These are phyloP conservation scores for Plantago lanceolata DNA, from an alignment of 305 asterid genomes.

Conservation along the genomic window DNA sequence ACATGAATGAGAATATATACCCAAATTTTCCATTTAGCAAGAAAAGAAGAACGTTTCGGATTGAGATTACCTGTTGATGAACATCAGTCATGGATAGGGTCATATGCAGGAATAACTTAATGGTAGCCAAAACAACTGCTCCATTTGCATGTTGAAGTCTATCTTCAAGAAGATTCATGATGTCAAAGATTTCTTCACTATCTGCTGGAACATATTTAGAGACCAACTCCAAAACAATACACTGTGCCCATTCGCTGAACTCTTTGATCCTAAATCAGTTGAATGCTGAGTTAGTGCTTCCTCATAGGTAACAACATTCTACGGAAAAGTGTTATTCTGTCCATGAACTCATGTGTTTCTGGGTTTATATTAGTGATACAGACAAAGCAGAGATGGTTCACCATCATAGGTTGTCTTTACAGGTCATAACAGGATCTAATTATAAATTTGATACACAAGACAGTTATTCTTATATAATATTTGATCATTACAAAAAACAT, in stretches of 20 bases:
- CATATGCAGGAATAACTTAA: slow-evolving; percentile 82
- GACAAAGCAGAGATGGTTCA: neutral
- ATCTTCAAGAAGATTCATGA: slow-evolving; percentile 99
- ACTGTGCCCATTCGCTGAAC: slow-evolving; percentile 98
- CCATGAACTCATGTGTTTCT: neutral
- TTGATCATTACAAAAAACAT: no score
- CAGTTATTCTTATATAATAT: neutral
- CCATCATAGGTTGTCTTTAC: neutral
- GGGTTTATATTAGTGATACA: slow-evolving; percentile 1
- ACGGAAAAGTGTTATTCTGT: slow-evolving; percentile 5
- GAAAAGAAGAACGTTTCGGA: slow-evolving; percentile 14
- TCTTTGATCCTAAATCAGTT: slow-evolving; percentile 72
- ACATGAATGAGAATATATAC: slow-evolving; percentile 20
- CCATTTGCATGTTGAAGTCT: slow-evolving; percentile 99
- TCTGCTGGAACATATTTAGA: slow-evolving; percentile 88
- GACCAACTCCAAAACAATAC: slow-evolving; percentile 81
- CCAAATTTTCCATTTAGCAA: slow-evolving; percentile 16
- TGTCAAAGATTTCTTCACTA: slow-evolving; percentile 91
- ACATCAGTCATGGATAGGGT: slow-evolving; percentile 98
- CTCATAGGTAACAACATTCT: slow-evolving; percentile 3
- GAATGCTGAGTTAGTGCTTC: slow-evolving; percentile 24
- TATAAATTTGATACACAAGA: neutral
- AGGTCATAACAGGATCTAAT: neutral
- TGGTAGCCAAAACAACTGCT: slow-evolving; percentile 96
- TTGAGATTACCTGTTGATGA: slow-evolving; percentile 81